phyloP scores from a whole-genome alignment of 106 monocot species.

The Narthecium ossifragum region DNA sequence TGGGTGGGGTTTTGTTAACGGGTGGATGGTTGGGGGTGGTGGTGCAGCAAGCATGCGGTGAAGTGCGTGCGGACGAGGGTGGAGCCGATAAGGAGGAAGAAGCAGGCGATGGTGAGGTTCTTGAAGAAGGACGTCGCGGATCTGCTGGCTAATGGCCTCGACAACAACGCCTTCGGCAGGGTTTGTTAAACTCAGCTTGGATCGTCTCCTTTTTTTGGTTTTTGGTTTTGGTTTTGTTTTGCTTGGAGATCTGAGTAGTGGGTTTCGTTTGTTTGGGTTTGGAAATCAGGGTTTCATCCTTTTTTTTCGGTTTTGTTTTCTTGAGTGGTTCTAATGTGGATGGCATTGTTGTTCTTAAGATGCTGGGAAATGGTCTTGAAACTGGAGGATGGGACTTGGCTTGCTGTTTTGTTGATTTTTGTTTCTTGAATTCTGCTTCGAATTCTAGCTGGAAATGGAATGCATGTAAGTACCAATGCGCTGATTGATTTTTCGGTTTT shows the following conservation, averaged over 20 bases:
- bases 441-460: no score
- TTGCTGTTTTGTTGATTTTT: no score
- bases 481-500: no score
- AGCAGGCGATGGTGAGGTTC: slow-evolving; percentile 51
- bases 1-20: neutral
- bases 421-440: no score
- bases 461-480: no score
- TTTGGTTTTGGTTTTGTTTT: neutral
- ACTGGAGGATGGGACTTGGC: no score
- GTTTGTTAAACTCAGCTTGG: slow-evolving; percentile 14
- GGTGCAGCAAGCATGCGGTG: slow-evolving; percentile 68
- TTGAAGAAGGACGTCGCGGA: slow-evolving; percentile 79
- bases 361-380: no score
- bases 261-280: no score
- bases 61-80: slow-evolving; percentile 57
- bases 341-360: no score
- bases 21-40: neutral
- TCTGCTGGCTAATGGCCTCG: slow-evolving; percentile 44
- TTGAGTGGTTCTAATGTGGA: neutral
- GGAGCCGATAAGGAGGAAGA: slow-evolving; percentile 50
- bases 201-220: neutral
- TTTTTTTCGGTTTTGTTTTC: neutral
- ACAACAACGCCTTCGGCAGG: slow-evolving; percentile 57
- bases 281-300: no score
- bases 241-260: no score